Base-by-base conservation (phyloP, 495 filamentous ascomycete genomes). In the Chaetomidium leptoderma region DNA sequence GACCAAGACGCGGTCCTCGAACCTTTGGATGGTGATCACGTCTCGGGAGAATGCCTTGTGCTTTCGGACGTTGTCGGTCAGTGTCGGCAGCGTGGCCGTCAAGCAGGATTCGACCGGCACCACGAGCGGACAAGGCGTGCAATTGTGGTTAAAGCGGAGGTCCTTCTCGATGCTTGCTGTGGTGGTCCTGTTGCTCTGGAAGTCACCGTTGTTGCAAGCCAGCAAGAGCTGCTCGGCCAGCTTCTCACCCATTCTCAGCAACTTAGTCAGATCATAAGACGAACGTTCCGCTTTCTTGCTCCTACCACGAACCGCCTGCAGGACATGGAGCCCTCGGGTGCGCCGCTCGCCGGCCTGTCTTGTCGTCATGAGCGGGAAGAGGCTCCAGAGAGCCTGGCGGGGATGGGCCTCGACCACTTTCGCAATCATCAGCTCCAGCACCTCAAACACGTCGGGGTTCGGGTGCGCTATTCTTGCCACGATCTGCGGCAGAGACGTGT, bases 401-500 rank as follows among this genome's bases (percentile, higher is more conserved):
- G 93, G 92, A 67, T 96, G 85, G 16, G 80, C 71, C 21, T 82
- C 75, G 24, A 96, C 85, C 40, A 95, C 87, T 66, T 88, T 93
- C 36, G 86, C 73, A 45, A 97, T 91, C 59, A 96, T 90, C 23
- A 76, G 78, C 48, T 86, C 78, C 33, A 99, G 78, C 13, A 89
- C 69, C 45, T 83, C 79, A 69, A 86, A 92, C 17, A 96, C 89
- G 10, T 84, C 81, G 21, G 61, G 63, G 69, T 95, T 88, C 0
- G 88, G 83, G 73, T 97, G 92, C 43, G 86, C 87, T 48, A 99
- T 97, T 27, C 93, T 82, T 40, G 92, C 90, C 53, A 97, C 84
- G 39, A 97, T 86, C 72, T 99, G 93, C 29, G 92, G 85, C 16
- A 99, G 76, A 13, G 91, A 89, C 1, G 92, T 96, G 70, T 96